Conservation (phyloP, 371 early-diverging fungal species). For the Mucor circinelloides region DNA sequence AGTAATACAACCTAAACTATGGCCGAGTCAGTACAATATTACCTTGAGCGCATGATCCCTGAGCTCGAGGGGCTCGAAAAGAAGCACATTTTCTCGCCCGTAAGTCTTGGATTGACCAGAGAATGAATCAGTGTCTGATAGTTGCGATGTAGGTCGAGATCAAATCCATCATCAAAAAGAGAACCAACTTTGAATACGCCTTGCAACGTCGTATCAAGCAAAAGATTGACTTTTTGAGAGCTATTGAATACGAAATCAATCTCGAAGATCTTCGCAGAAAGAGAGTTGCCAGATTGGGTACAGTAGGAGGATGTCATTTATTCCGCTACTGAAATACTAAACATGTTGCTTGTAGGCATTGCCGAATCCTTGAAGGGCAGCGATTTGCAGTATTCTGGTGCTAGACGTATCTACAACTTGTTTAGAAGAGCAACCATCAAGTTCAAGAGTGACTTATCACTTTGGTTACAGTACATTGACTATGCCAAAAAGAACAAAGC, state of each 20-base stretch:
- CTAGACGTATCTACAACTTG: conserved; percentile 72
- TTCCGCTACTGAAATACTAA: neutral
- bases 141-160: conserved; percentile 69
- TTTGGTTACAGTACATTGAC: conserved; percentile 94
- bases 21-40: conserved; percentile 89
- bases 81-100: conserved; percentile 69
- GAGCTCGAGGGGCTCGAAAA: conserved; percentile 89
- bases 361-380: conserved; percentile 9
- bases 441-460: conserved; percentile 77
- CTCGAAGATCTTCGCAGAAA: conserved; percentile 84
- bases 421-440: conserved; percentile 80
- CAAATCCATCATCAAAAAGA: conserved; percentile 84
- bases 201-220: conserved; percentile 76
- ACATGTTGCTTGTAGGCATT: neutral
- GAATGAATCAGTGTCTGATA: too few species aligned
- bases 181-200: conserved; percentile 87
- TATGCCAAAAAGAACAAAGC: conserved; percentile 67
- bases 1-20: conserved; percentile 44
- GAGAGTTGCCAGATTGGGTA: conserved; percentile 66
- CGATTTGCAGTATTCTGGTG: conserved; percentile 58
- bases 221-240: conserved; percentile 83
- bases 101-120: neutral
- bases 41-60: conserved; percentile 92
- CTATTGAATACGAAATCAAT: conserved; percentile 94
- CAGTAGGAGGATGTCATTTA: neutral